Evolutionary conservation across 2,329 filamentous ascomycete species (phyloP), one percentile per base, ranked within the genome.

Genomic region (Ophiostoma piceae): DNA sequence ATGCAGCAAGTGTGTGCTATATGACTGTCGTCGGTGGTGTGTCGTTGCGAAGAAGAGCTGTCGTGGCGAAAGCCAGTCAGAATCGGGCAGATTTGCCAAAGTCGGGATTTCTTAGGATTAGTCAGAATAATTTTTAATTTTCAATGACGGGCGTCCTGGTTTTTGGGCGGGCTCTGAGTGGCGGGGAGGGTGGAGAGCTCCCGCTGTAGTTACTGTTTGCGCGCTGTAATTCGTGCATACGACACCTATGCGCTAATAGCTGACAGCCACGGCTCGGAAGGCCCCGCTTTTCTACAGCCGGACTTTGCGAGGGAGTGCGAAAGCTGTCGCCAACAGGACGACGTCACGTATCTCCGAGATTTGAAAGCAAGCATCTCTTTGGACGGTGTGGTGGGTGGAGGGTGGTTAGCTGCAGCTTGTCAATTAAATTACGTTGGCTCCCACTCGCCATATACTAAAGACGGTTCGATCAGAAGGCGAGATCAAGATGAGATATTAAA

Each of bases 311-410:
- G 16, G 8, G n/a, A 14, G 9, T 57, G 43, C 62, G 37, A n/a
- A 35, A 14, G 51, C 29, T 6, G 22, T 57, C 51, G 51, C 51
- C 51, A 57, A 8, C 51, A 57, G 26, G 22, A 57, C 19, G n/a
- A 39, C 54, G 39, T 70, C 54, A 70, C 69, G 66, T 67, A 70
- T 70, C 69, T 70, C 65, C 69, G 66, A 70, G 66, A 62, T 32
- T 62, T 26, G 11, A 57, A 57, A 12, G 51, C 26, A 19, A 19
- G 26, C 26, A 11, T 29, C 7, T 62, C 57, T 57, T 57, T 57
- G 51, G 57, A 26, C 26, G 26, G 26, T n/a, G 26, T 29, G 26
- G 26, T 2, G 2, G 26, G 26, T 29, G 26, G 26, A 29, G 26
- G 26, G 2, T 29, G 26, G 26, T 29, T 29, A 29, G 26, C n/a